Evolutionary conservation across 345 rosid species (phyloP), one percentile per base, ranked within the genome.

Genomic region (Arabidopsis arenosa): DNA sequence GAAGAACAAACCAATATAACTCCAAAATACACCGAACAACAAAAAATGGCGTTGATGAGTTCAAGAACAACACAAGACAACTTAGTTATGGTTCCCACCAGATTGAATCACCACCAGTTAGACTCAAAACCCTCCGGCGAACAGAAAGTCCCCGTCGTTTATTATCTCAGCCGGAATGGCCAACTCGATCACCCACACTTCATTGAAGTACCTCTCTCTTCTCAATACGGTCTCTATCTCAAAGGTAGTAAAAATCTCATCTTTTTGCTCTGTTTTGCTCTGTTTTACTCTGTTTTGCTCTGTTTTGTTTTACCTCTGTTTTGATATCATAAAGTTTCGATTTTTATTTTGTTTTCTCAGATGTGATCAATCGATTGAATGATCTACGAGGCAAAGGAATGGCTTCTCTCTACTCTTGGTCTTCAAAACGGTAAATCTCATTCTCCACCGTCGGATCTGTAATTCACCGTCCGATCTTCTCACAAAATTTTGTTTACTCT

Each of bases 171-270:
- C 51, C 83, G 92, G 33, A 88, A 86, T 66, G 93, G 93, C 17
- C 90, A 86, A 55, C 93, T 92, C 7, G 93, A 92, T 40, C 97
- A 92, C 51, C 97, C 97, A 15, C 97, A 90, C 81, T 88, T 90
- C 80, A 90, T 90, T 84, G 93, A 92, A 72, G 97, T 90, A 21
- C 82, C 91, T 56, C 88, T 92, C 36, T 80, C 89, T 40, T 87
- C 93, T 26, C 63, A 80, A 8, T 79, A 85, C 3, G 92, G 92
- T 48, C 97, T 90, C 79, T 85, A 79, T 70, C 96, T 92, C 73
- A 76, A 58, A 80, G 97, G 96, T 92, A 80, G 74, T 0, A 11
- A 67, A 40, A 26, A 1, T 14, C 35, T 52, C 63, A 23, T 39
- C 7, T 54, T 52, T 52, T 53, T 13, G 2, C 73, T 54, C 63